A percentile compares a stretch with the other conserved stretches of the same genome.
Conservation (phyloP, 2,329 filamentous ascomycete genomes). For the Zymoseptoria pseudotritici region DNA sequence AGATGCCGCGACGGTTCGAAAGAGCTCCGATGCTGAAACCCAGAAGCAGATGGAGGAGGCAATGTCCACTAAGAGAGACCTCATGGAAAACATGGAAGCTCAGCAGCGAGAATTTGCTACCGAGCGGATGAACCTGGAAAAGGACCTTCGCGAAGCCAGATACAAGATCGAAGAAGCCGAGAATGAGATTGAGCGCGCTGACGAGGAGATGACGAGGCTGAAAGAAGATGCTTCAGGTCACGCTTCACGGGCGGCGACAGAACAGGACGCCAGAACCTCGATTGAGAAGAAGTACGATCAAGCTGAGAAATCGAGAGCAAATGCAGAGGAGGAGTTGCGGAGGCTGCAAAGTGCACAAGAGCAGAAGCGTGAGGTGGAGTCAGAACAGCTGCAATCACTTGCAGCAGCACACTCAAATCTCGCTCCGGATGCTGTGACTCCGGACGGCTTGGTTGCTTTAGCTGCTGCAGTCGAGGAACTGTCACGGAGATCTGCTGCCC, state of each 20-base stretch:
- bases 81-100: constrained; percentile 90
- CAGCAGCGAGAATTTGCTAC: constrained; percentile 80
- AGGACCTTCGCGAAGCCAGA: constrained; percentile 69
- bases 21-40: constrained; percentile 52
- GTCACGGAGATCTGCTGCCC: constrained; percentile 35
- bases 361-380: constrained; percentile 41
- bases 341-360: constrained; percentile 54
- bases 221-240: constrained; percentile 47
- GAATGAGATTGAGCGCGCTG: constrained; percentile 80
- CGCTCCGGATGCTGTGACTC: constrained; percentile 28
- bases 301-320: constrained; percentile 20
- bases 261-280: constrained; percentile 55
- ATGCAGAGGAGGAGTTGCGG: constrained; percentile 32
- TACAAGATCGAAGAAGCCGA: constrained; percentile 79
- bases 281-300: constrained; percentile 45
- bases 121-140: constrained; percentile 75
- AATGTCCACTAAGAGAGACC: constrained; percentile 85
- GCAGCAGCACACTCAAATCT: constrained; percentile 34
- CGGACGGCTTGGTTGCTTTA: constrained; percentile 33
- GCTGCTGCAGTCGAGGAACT: constrained; percentile 39
- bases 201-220: constrained; percentile 62
- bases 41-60: constrained; percentile 72
- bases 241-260: constrained; percentile 55
- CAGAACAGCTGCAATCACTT: constrained; percentile 27
- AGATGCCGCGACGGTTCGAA: constrained; percentile 55